phyloP scores from a whole-genome alignment of 805 yeast species.

The Wickerhamiella occidentalis region DNA sequence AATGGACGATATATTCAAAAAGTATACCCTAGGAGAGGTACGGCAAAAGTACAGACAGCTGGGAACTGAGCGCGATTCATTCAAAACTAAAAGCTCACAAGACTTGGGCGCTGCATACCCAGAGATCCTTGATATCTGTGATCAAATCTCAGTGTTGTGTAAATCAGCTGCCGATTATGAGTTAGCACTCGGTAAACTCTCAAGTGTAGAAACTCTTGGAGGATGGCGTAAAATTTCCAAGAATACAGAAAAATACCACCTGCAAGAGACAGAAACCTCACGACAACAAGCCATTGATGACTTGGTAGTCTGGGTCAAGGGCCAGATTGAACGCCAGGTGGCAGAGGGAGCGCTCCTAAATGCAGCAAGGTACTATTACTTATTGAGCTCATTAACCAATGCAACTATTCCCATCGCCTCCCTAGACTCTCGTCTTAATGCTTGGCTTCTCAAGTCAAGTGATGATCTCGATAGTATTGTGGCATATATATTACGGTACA shows the following conservation, averaged over 20 bases:
- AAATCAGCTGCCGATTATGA: background rate
- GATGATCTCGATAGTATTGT: conserved; percentile 2
- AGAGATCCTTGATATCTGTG: conserved; percentile 5
- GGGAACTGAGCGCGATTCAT: background rate
- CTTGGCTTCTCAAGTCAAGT: conserved; percentile 1
- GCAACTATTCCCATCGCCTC: background rate
- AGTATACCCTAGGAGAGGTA: background rate
- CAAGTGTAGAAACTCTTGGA: conserved; percentile 3
- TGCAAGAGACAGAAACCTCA: background rate
- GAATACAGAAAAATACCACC: background rate
- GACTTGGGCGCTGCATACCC: conserved; percentile 5
- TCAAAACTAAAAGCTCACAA: background rate
- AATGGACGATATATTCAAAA: conserved; percentile 1
- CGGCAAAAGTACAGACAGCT: background rate
- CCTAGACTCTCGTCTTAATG: background rate
- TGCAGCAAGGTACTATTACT: background rate
- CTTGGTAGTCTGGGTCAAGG: background rate
- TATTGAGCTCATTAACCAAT: background rate
- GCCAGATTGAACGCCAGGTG: background rate
- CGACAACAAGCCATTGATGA: background rate
- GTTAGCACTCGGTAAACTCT: background rate
- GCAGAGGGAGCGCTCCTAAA: background rate
- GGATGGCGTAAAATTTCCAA: background rate
- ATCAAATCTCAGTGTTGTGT: background rate
- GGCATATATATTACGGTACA: conserved; percentile 6